Evolutionary conservation across 108 stramenopile species (phyloP), one percentile per base, ranked within the genome.

Genomic region (Skeletonema costatum): DNA sequence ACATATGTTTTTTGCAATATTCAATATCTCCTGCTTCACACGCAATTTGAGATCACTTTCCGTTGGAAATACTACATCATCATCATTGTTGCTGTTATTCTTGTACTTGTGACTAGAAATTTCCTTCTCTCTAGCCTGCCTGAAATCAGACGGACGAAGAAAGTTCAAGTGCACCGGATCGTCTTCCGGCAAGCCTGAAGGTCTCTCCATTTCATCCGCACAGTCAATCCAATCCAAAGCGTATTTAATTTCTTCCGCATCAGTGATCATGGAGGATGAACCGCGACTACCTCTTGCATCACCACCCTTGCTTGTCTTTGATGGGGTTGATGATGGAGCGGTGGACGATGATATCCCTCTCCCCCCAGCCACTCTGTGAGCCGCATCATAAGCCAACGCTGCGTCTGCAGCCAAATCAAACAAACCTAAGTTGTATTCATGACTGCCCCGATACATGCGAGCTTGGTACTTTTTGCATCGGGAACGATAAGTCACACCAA

Each of bases 381-480:
- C 50, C 5, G 61, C 64, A 42, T 78, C 77, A 59, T 72, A 78
- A 2, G 77, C 77, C 29, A 78, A 44, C 6, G 77, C 77, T 2
- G 71, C 71, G 51, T 78, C 77, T 17, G 77, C 77, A 31, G 77
- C 62, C 31, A 78, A 36, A 60, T 78, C 71, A 35, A 72, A 78
- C 25, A 78, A 50, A 9, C 77, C 77, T n/a, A 78, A 42, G 46
- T 78, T 78, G 39, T 66, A 78, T 41, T 78, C 77, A 41, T 70
- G 53, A 66, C 71, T 78, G 16, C 77, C 77, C 66, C 44, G 53
- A 56, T 78, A 78, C 16, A 78, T 72, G 8, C 77, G 64, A 33
- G 77, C 66, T 42, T 78, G 77, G 42, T 46, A 78, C 31, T 78
- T 78, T 32, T 38, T 59, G 10, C 77, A 58, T 42, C 56, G 42